These are phyloP conservation scores for Quercus bicolor DNA, from an alignment of 306 rosid genomes.

Conservation along the genomic window DNA sequence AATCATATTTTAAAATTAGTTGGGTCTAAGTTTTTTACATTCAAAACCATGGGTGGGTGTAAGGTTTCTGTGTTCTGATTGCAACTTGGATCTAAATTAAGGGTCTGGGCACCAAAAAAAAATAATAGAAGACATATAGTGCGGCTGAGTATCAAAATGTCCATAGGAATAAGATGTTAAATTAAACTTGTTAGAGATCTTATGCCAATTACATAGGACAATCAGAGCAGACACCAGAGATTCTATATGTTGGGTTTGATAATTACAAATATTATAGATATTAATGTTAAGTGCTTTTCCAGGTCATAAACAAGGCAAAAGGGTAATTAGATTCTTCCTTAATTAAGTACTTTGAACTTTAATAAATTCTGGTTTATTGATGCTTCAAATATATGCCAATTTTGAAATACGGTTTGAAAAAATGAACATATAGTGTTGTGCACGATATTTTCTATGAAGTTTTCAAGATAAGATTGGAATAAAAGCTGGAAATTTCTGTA, in stretches of 20 bases:
- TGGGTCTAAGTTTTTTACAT: background rate
- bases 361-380: no score
- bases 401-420: no score
- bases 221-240: background rate
- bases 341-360: background rate
- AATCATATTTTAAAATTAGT: background rate
- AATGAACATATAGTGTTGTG: no score
- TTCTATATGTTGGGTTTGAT: background rate
- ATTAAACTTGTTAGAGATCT: background rate
- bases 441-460: background rate
- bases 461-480: background rate
- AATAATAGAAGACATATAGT: background rate
- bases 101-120: background rate
- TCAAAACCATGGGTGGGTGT: slow-evolving; percentile 24
- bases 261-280: background rate
- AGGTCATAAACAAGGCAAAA: background rate
- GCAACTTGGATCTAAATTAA: slow-evolving; percentile 1
- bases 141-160: background rate
- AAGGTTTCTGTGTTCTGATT: slow-evolving; percentile 2
- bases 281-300: background rate
- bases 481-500: no score
- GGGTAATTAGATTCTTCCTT: background rate
- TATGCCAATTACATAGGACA: background rate
- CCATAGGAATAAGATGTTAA: background rate
- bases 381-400: no score